phyloP scores from a whole-genome alignment of 1,284 basidiomycete species.

The Tilletia caries region DNA sequence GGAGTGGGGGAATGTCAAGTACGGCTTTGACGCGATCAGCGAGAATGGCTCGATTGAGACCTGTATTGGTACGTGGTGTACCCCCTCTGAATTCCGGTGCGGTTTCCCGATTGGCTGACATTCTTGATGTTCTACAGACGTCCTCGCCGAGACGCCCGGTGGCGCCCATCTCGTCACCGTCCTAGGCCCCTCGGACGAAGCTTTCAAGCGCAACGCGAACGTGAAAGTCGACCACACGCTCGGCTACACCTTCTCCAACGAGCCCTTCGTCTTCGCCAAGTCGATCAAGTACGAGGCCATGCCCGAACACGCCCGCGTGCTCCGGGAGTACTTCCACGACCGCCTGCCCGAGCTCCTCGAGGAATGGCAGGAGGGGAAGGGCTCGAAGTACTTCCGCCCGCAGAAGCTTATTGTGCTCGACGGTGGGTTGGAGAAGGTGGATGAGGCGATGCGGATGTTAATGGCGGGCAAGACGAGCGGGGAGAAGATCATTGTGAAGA shows the following conservation, averaged over 20 bases:
- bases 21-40: constrained; percentile 16
- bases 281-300: constrained; percentile 29
- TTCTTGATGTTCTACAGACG: neutral
- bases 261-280: constrained; percentile 20
- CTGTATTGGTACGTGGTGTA: neutral
- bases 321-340: constrained; percentile 9
- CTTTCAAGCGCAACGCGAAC: neutral
- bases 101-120: too few species aligned
- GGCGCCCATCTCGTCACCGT: constrained; percentile 14
- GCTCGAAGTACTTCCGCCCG: constrained; percentile 3
- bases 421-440: neutral
- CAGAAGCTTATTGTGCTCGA: constrained; percentile 11
- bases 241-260: constrained; percentile 7
- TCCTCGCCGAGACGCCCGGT: constrained; percentile 4
- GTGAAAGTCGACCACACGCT: constrained; percentile 13
- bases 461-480: constrained; percentile 1
- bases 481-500: constrained; percentile 10
- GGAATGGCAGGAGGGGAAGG: neutral
- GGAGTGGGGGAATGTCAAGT: constrained; percentile 15
- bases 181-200: neutral
- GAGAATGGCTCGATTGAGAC: constrained; percentile 15
- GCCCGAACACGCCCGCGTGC: constrained; percentile 7
- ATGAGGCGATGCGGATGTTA: constrained; percentile 12
- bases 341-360: neutral
- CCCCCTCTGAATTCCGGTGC: neutral